Evolutionary conservation across 1,284 basidiomycete species (phyloP).

Genomic region (Tilletiopsis washingtonensis): DNA sequence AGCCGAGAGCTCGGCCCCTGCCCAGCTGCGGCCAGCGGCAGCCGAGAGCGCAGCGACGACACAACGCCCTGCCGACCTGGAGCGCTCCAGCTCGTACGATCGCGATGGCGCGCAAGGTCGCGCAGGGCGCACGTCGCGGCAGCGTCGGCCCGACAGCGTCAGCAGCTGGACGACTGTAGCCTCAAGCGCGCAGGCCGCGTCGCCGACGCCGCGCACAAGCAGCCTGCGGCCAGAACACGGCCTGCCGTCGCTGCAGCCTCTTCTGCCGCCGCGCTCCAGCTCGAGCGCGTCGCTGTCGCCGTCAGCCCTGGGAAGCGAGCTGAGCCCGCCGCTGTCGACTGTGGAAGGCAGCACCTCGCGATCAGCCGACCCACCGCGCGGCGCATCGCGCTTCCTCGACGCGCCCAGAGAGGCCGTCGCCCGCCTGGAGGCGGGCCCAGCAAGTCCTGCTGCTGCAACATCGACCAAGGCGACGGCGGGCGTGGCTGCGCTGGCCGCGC

Average conservation of each 20-base stretch:
- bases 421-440: background rate
- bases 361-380: background rate
- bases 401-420: too few relatives aligned
- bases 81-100: background rate
- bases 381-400: background rate
- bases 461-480: background rate
- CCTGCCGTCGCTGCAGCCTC: background rate
- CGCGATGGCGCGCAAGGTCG: too few relatives aligned
- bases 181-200: background rate
- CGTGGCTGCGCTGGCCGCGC: background rate
- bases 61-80: background rate
- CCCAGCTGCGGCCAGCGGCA: background rate
- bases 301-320: background rate
- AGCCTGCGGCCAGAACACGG: background rate
- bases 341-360: background rate
- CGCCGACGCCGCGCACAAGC: background rate
- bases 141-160: background rate
- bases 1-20: background rate
- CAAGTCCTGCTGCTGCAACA: too few relatives aligned
- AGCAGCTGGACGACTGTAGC: background rate
- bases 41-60: background rate
- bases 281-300: background rate
- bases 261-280: background rate
- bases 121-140: too few relatives aligned
- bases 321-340: background rate